These are phyloP conservation scores for Epichloe sibirici DNA, from an alignment of 2,329 filamentous ascomycete genomes.

Conservation along the genomic window DNA sequence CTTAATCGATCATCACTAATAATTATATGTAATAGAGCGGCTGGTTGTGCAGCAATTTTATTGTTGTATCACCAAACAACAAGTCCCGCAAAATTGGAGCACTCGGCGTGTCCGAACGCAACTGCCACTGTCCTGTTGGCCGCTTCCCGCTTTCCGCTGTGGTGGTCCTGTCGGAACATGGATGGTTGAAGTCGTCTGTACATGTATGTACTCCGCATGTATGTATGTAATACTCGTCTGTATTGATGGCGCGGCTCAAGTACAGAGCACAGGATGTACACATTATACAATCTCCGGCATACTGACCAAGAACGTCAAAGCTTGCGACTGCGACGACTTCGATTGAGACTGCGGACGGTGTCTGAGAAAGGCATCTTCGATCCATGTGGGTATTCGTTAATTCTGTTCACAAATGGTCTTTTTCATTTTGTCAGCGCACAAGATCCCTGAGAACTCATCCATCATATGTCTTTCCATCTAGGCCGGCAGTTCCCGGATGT, in stretches of 20 bases:
- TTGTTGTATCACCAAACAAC: no score
- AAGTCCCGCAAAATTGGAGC: background rate
- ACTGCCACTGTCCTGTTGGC: background rate
- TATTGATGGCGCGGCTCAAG: no score
- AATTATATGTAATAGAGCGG: no score
- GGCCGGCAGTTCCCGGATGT: constrained; percentile 5
- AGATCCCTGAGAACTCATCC: constrained; percentile 9
- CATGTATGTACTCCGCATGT: background rate
- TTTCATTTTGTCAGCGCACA: constrained; percentile 2
- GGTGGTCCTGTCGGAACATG: background rate
- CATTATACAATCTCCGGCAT: no score
- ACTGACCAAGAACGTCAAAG: no score
- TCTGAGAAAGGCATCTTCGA: no score
- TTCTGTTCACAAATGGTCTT: background rate
- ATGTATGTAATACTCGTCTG: background rate
- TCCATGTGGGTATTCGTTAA: background rate
- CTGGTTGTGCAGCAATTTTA: no score
- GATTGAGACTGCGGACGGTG: no score
- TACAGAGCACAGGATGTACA: no score
- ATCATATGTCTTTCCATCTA: background rate
- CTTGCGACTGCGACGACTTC: no score
- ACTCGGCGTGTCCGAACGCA: background rate
- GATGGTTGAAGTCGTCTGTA: background rate
- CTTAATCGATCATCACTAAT: no score
- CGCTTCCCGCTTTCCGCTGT: background rate